These are phyloP conservation scores for Linum lewisii DNA, from an alignment of 345 rosid genomes.

Conservation along the genomic window DNA sequence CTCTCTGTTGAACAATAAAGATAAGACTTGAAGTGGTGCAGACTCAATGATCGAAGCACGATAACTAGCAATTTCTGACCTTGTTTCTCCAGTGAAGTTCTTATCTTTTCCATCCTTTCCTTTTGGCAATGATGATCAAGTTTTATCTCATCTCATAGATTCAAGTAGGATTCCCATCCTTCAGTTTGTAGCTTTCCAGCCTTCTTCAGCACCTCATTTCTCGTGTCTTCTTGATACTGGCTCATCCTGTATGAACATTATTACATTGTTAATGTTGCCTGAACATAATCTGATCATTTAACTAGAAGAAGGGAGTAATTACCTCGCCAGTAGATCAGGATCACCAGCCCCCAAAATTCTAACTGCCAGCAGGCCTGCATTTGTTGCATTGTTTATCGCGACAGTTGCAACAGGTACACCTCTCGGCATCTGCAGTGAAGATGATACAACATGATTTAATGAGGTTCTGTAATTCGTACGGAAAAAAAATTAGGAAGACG, in stretches of 20 bases:
- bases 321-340: constrained; percentile 47
- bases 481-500: too few species aligned
- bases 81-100: too few species aligned
- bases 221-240: constrained; percentile 79
- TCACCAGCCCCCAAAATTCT: constrained; percentile 67
- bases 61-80: too few species aligned
- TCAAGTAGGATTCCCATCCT: constrained; percentile 65
- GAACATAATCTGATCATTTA: neutral
- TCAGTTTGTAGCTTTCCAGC: constrained; percentile 55
- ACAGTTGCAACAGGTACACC: constrained; percentile 97
- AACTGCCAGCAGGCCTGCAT: constrained; percentile 77
- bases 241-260: constrained; percentile 45
- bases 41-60: too few species aligned
- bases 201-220: constrained; percentile 56
- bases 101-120: too few species aligned
- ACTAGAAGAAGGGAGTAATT: neutral
- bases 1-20: too few species aligned
- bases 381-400: constrained; percentile 77
- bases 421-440: constrained; percentile 63
- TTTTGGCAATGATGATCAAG: too few species aligned
- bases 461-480: neutral
- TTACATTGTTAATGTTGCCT: neutral
- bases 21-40: too few species aligned
- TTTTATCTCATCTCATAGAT: neutral
- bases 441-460: too few species aligned